Conservation (phyloP, 768 basidiomycete genomes). For the Xerocomellus intermedius region DNA sequence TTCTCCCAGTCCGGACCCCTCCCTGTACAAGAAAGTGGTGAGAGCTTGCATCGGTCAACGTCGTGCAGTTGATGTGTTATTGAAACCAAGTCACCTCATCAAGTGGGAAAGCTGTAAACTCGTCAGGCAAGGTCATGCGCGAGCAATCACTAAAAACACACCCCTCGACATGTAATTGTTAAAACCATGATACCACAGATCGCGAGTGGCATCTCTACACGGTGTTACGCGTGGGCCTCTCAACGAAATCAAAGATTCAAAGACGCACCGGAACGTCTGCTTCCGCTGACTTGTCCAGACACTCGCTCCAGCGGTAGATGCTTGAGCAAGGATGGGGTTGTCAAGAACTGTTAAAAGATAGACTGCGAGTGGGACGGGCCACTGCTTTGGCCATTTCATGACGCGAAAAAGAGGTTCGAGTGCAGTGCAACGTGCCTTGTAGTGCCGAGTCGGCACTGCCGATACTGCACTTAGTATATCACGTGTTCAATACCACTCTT, state of each 20-base stretch:
- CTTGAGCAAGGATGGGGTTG: conserved; percentile 15
- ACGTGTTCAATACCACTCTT: conserved; percentile 17
- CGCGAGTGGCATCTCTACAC: conserved; percentile 63
- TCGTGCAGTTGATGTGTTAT: background rate
- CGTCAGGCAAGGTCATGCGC: conserved; percentile 20
- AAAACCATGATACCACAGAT: conserved; percentile 90
- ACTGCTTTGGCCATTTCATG: conserved; percentile 46
- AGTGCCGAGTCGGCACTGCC: conserved; percentile 25
- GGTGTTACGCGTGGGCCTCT: background rate
- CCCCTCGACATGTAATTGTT: conserved; percentile 85
- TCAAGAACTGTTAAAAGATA: conserved; percentile 40
- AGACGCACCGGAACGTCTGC: conserved; percentile 51
- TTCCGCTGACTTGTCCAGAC: conserved; percentile 61
- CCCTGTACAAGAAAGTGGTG: conserved; percentile 82
- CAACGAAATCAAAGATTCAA: background rate
- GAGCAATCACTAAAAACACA: conserved; percentile 30
- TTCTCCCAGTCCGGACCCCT: conserved; percentile 85
- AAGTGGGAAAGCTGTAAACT: conserved; percentile 67
- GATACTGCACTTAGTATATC: conserved; percentile 5
- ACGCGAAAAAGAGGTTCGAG: conserved; percentile 13
- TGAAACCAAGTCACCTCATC: conserved; percentile 60
- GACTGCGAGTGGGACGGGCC: conserved; percentile 49
- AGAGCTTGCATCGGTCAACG: conserved; percentile 51
- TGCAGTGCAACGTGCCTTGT: background rate
- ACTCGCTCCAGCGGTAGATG: conserved; percentile 22